Conservation (phyloP, 257 asterid species). For the Handroanthus guayacan region DNA sequence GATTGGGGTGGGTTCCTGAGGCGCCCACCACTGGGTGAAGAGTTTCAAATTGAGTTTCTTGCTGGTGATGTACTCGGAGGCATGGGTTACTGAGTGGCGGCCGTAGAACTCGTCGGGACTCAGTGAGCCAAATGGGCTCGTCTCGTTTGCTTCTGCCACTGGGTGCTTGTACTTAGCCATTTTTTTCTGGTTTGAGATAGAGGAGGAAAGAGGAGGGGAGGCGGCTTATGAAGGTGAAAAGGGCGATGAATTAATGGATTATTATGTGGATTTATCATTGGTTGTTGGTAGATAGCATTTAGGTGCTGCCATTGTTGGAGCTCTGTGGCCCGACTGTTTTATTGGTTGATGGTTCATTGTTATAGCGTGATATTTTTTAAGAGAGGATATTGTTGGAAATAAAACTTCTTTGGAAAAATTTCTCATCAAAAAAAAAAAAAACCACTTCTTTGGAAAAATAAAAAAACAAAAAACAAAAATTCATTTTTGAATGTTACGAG, state of each 20-base stretch:
- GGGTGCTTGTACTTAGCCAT: constrained; percentile 69
- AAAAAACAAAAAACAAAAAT: too few relatives aligned
- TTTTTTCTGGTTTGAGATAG: neutral
- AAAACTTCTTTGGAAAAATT: too few relatives aligned
- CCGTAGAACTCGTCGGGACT: constrained; percentile 75
- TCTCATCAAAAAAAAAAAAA: too few relatives aligned
- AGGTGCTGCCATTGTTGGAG: neutral
- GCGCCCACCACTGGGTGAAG: constrained; percentile 95
- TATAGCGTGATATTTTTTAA: too few relatives aligned
- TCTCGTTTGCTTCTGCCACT: constrained; percentile 73
- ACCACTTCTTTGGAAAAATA: too few relatives aligned
- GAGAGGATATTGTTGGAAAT: too few relatives aligned
- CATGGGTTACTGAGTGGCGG: constrained; percentile 73
- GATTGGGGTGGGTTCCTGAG: constrained; percentile 48
- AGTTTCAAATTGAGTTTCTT: constrained; percentile 65
- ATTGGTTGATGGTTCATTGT: too few relatives aligned
- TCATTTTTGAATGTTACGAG: too few relatives aligned
- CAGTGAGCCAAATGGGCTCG: constrained; percentile 75
- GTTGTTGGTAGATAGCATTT: neutral
- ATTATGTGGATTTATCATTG: neutral
- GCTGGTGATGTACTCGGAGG: constrained; percentile 74
- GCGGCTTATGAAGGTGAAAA: neutral
- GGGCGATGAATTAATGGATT: neutral
- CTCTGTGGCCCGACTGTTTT: too few relatives aligned
- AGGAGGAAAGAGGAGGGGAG: neutral